Base-by-base conservation (phyloP, 2,329 filamentous ascomycete species). In the Orbilia oligospora region DNA sequence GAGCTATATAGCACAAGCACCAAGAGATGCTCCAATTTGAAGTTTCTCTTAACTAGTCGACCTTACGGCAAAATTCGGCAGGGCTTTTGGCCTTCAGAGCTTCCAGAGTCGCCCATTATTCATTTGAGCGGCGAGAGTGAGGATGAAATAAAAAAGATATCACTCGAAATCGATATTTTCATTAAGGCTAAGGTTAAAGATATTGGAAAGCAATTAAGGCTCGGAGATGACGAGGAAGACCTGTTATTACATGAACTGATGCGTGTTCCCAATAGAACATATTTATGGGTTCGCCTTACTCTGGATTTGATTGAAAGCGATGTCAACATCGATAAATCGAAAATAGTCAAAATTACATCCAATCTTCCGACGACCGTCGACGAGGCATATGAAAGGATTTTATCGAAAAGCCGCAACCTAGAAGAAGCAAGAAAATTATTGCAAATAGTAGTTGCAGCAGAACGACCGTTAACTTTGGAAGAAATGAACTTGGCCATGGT, bases 21-120 rank as follows among this genome's bases (percentile, higher is more conserved):
- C 6, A 14, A n/a, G 0, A 49, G 46, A 2, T 16, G 33, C 16
- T 51, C 58, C 5, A 81, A 80, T 18, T 46, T 86, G 5, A 86
- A 85, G 66, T 84, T 86, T 67, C 81, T 87, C 1, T 18, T 83
- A 6, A 84, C 82, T 0, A 84, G 83, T 68, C 82, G 83, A 1
- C 82, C 83, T 0, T 84, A 84, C 64, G 53, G 78, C 1, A 44
- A 81, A 0, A 83, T 84, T 12, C 6, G 56, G 14, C 20, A 20
- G 14, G 65, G 20, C 38, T 83, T 83, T 53, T 72, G 76, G 18
- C 61, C 10, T 49, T 58, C 58, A 51, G 41, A 49, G 14, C 24
- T 18, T 49, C 48, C 22, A 41, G 53, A 16, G 2, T 38, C 24
- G 41, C 53, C 36, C 9, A 16, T 69, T 33, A 80, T 73, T 18